phyloP scores from a whole-genome alignment of 2,329 filamentous ascomycete genomes.

The Lithohypha guttulata region DNA sequence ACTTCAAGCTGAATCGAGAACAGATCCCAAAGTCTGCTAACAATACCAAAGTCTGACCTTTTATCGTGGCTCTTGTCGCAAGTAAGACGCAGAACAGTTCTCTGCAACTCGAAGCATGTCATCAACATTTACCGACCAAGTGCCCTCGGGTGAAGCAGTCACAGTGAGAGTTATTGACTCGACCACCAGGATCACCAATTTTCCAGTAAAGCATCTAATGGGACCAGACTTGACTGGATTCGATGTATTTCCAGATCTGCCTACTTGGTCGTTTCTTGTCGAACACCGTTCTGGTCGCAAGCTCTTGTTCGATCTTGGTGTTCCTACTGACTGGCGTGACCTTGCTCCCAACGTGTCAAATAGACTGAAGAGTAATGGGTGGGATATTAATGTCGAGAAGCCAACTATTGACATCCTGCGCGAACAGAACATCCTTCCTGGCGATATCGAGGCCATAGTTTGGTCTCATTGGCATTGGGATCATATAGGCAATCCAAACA shows the following conservation, averaged over 20 bases:
- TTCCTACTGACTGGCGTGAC: conserved; percentile 25
- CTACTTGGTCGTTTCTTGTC: conserved; percentile 15
- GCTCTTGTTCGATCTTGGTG: conserved; percentile 26
- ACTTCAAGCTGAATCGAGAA: too few species aligned
- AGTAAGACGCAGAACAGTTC: too few species aligned
- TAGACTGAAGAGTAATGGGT: conserved; percentile 11
- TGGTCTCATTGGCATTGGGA: conserved; percentile 26
- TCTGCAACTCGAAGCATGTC: too few species aligned
- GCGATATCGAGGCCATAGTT: conserved; percentile 11
- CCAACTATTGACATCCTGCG: conserved; percentile 14
- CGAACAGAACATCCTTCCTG: conserved; percentile 10
- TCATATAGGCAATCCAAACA: conserved; percentile 41
- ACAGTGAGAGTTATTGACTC: conserved; percentile 15
- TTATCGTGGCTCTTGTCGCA: too few species aligned
- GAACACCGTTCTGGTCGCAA: conserved; percentile 9
- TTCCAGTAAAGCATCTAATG: conserved; percentile 11
- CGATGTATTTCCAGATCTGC: conserved; percentile 11
- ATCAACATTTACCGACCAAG: conserved; percentile 1
- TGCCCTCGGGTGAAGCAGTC: conserved; percentile 11
- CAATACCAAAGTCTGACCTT: too few species aligned
- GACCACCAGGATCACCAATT: conserved; percentile 13
- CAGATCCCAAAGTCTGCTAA: too few species aligned
- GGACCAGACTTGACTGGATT: conserved; percentile 11
- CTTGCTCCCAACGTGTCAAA: conserved; percentile 10
- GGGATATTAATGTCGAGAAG: conserved; percentile 16